phyloP scores from a whole-genome alignment of 495 filamentous ascomycete genomes.

The Parathielavia appendiculata region DNA sequence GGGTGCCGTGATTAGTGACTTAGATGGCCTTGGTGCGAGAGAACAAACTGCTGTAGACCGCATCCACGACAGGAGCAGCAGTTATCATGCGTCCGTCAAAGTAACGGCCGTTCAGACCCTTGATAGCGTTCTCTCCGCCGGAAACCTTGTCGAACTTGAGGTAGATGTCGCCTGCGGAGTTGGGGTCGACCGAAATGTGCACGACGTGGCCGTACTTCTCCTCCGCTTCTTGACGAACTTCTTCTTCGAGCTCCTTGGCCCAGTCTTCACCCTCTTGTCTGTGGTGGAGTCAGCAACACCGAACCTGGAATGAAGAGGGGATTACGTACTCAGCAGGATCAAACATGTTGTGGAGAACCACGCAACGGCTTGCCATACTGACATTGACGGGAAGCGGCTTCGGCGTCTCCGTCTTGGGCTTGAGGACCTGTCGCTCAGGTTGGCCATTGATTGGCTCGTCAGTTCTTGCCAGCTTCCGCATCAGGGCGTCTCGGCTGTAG shows the following conservation, averaged over 20 bases:
- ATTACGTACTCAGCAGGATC: conserved; percentile 76
- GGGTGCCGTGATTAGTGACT: conserved; percentile 49
- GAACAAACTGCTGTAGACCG: conserved; percentile 96
- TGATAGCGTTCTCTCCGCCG: conserved; percentile 94
- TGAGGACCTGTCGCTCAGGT: conserved; percentile 64
- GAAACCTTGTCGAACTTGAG: conserved; percentile 94
- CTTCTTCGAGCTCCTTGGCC: conserved; percentile 91
- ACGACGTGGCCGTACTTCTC: conserved; percentile 96
- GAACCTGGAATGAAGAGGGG: background rate
- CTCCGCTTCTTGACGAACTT: conserved; percentile 89
- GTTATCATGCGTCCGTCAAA: conserved; percentile 87
- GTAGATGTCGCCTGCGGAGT: conserved; percentile 93
- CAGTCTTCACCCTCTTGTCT: conserved; percentile 85
- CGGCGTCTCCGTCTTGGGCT: conserved; percentile 62
- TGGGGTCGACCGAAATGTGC: conserved; percentile 93
- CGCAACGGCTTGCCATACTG: conserved; percentile 89
- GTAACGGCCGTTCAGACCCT: conserved; percentile 93
- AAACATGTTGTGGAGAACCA: conserved; percentile 94
- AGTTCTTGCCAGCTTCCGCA: conserved; percentile 95
- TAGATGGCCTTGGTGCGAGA: conserved; percentile 71
- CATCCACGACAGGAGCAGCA: conserved; percentile 92
- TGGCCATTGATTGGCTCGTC: conserved; percentile 70
- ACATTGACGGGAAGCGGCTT: conserved; percentile 81
- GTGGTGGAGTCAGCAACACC: conserved; percentile 42
- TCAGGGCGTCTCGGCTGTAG: conserved; percentile 93